Evolutionary conservation across 306 rosid species (phyloP).

Genomic region (Inga laurina): DNA sequence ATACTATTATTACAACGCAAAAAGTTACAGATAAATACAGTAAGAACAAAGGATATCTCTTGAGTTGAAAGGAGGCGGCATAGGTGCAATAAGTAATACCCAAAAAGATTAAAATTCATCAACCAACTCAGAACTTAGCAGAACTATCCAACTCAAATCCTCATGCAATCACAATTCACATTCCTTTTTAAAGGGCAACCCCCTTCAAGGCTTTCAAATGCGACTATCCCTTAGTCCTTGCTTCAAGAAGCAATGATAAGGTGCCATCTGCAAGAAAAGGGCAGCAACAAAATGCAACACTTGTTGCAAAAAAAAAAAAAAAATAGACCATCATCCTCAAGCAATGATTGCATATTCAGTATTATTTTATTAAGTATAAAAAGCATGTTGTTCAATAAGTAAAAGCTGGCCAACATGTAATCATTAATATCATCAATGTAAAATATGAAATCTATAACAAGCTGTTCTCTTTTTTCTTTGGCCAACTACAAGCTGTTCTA

Average conservation of each 20-base stretch:
- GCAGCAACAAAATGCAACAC: constrained; percentile 28
- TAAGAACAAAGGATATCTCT: constrained; percentile 33
- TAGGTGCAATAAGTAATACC: constrained; percentile 18
- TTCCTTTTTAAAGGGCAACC: constrained; percentile 39
- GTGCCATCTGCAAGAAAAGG: constrained; percentile 76
- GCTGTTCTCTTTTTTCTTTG: neutral
- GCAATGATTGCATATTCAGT: neutral
- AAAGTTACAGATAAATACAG: constrained; percentile 34
- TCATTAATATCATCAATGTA: neutral
- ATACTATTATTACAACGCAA: constrained; percentile 42
- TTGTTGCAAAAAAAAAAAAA: no score
- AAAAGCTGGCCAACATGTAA: neutral
- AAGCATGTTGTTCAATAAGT: neutral
- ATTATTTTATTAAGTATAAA: neutral
- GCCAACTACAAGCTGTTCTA: no score
- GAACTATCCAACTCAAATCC: neutral
- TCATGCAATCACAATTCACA: neutral
- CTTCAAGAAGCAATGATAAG: constrained; percentile 90
- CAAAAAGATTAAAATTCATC: constrained; percentile 33
- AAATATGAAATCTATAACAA: neutral
- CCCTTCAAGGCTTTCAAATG: constrained; percentile 69
- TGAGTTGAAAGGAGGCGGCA: constrained; percentile 9
- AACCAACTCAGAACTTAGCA: constrained; percentile 3
- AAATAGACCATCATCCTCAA: neutral
- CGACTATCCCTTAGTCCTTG: constrained; percentile 80